Evolutionary conservation across 2,329 filamentous ascomycete genomes (phyloP).

Genomic region (Pseudocercospora vitis): DNA sequence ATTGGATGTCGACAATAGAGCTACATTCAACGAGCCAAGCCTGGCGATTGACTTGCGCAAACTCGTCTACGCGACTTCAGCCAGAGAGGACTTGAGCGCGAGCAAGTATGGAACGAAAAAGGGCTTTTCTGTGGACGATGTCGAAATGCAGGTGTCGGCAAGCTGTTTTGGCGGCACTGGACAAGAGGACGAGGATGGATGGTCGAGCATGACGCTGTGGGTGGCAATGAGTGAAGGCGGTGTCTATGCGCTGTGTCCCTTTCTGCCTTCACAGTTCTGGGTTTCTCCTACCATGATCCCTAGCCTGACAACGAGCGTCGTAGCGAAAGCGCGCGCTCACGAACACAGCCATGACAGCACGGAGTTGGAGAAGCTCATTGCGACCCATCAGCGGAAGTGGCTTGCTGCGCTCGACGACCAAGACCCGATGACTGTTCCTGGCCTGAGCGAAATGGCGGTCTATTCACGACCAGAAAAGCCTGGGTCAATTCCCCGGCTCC

Average conservation of each 20-base stretch:
- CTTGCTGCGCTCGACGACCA: conserved; percentile 39
- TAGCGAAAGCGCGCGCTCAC: conserved; percentile 62
- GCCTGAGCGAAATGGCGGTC: conserved; percentile 54
- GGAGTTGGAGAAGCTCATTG: conserved; percentile 47
- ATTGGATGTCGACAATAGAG: conserved; percentile 76
- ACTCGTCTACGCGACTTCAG: conserved; percentile 76
- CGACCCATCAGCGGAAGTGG: conserved; percentile 60
- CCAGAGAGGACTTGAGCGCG: conserved; percentile 80
- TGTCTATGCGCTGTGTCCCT: conserved; percentile 86
- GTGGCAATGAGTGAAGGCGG: conserved; percentile 93
- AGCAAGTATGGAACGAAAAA: conserved; percentile 72
- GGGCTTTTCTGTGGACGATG: conserved; percentile 81
- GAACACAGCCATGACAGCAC: conserved; percentile 44
- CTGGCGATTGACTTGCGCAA: conserved; percentile 87
- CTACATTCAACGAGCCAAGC: conserved; percentile 81
- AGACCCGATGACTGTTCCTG: conserved; percentile 20
- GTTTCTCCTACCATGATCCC: conserved; percentile 70
- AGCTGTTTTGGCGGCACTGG: conserved; percentile 80
- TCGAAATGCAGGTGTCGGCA: conserved; percentile 92
- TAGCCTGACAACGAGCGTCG: conserved; percentile 77
- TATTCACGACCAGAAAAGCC: conserved; percentile 56
- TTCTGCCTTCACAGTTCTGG: conserved; percentile 84
- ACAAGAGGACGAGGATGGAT: conserved; percentile 61
- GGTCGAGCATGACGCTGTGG: conserved; percentile 96
- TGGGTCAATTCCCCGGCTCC: conserved; percentile 59